Percentiles rank a stretch among this genome's conserved stretches.
These are phyloP conservation scores for Venturia effusa DNA, from an alignment of 2,329 filamentous ascomycete species.

Conservation along the genomic window DNA sequence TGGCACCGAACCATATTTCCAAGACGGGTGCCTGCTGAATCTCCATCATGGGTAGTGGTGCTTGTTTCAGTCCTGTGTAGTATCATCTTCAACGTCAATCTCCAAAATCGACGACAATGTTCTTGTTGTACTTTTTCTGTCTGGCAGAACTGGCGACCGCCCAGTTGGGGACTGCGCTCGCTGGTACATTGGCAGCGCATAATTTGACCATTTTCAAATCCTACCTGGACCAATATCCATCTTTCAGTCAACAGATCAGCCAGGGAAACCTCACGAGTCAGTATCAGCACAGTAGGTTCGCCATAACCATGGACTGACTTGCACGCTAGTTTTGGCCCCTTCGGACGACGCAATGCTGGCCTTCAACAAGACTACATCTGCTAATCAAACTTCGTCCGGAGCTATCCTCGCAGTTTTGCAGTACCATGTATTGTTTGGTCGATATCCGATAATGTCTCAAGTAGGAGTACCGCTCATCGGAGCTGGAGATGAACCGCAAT, in stretches of 20 bases:
- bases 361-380: neutral
- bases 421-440: neutral
- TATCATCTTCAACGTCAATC: neutral
- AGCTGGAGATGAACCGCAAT: neutral
- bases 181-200: neutral
- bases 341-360: neutral
- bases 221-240: neutral
- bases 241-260: neutral
- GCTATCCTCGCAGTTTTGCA: neutral
- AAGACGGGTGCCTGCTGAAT: neutral
- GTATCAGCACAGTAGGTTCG: neutral
- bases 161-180: neutral
- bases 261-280: neutral
- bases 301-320: neutral
- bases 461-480: neutral
- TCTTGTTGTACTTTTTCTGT: neutral
- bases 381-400: neutral
- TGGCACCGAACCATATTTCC: neutral
- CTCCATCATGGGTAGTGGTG: neutral
- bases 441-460: neutral
- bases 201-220: conserved; percentile 1
- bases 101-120: neutral
- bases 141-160: neutral
- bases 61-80: neutral
- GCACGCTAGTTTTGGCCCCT: neutral